phyloP scores from a whole-genome alignment of 139 green algal species.

The Chlorella sorokiniana region DNA sequence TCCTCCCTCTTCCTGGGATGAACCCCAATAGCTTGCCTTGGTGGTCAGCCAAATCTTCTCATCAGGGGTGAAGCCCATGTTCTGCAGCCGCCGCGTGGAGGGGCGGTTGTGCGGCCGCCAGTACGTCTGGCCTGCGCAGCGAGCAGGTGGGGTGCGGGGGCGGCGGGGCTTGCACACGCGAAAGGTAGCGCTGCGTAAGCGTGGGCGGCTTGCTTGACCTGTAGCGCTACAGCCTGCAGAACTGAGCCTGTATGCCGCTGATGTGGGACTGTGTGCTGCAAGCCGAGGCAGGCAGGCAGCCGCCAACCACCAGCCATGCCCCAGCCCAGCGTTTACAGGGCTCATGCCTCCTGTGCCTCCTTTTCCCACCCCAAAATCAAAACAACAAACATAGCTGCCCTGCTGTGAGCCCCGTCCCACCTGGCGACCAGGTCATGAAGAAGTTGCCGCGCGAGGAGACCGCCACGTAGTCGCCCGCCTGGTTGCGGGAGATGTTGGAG shows the following conservation, averaged over 20 bases:
- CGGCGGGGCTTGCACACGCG: too few species aligned
- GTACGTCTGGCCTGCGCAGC: slow-evolving; percentile 76
- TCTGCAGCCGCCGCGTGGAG: slow-evolving; percentile 88
- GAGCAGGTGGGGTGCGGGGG: too few species aligned
- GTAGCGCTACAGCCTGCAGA: too few species aligned
- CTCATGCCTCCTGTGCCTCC: too few species aligned
- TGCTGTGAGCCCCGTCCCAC: neutral
- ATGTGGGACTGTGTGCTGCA: too few species aligned
- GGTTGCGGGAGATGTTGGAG: slow-evolving; percentile 83
- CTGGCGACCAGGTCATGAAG: slow-evolving; percentile 97
- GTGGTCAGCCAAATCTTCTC: slow-evolving; percentile 91
- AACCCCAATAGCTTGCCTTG: slow-evolving; percentile 50
- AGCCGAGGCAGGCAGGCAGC: too few species aligned
- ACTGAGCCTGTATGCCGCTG: too few species aligned
- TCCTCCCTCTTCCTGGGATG: neutral
- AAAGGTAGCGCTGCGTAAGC: too few species aligned
- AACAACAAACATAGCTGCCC: neutral
- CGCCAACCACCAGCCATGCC: too few species aligned
- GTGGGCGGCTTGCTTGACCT: too few species aligned
- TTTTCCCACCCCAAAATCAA: too few species aligned
- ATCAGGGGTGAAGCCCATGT: slow-evolving; percentile 93
- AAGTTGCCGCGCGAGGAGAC: slow-evolving; percentile 98
- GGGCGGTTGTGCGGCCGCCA: slow-evolving; percentile 96
- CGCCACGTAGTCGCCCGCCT: slow-evolving; percentile 89
- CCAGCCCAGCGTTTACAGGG: too few species aligned